Percentiles rank a stretch among this genome's conserved stretches.
phyloP scores from a whole-genome alignment of 73 alveolate genomes.

The Durusdinium trenchii region DNA sequence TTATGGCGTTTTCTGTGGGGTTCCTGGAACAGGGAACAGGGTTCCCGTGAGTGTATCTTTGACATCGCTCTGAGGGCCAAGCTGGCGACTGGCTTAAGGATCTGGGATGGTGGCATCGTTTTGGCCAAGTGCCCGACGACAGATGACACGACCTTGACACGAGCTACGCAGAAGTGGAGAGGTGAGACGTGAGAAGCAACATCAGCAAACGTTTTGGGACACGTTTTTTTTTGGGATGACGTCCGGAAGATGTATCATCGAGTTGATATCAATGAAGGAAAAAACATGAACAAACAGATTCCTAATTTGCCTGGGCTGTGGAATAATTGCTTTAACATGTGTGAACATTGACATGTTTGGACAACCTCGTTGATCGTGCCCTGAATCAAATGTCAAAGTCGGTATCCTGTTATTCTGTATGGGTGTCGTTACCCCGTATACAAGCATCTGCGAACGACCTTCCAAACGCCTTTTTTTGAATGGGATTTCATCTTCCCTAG shows the following conservation, averaged over 20 bases:
- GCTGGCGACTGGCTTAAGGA: constrained; percentile 67
- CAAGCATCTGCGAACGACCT: not conserved
- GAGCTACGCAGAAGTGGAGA: not conserved
- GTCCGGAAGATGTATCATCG: not conserved
- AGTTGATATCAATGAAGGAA: not conserved
- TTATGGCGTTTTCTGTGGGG: too few relatives aligned
- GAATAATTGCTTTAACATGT: too few relatives aligned
- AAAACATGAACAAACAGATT: not conserved
- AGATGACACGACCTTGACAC: not conserved
- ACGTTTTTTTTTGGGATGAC: not conserved
- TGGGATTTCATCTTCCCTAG: too few relatives aligned
- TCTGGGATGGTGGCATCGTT: constrained; percentile 87
- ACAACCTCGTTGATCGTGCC: too few relatives aligned
- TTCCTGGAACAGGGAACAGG: too few relatives aligned
- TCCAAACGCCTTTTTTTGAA: not conserved
- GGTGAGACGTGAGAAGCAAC: not conserved
- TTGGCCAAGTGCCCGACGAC: constrained; percentile 67
- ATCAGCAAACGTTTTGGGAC: not conserved
- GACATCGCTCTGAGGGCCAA: constrained; percentile 11
- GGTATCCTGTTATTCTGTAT: not conserved
- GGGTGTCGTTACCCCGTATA: not conserved
- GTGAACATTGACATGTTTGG: too few relatives aligned
- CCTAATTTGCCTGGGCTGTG: not conserved
- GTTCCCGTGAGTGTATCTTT: not conserved
- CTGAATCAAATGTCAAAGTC: too few relatives aligned